Percentiles rank a stretch among this genome's conserved stretches.
Evolutionary conservation across 2,329 filamentous ascomycete genomes (phyloP).

Genomic region (Dactylellina haptotyla): DNA sequence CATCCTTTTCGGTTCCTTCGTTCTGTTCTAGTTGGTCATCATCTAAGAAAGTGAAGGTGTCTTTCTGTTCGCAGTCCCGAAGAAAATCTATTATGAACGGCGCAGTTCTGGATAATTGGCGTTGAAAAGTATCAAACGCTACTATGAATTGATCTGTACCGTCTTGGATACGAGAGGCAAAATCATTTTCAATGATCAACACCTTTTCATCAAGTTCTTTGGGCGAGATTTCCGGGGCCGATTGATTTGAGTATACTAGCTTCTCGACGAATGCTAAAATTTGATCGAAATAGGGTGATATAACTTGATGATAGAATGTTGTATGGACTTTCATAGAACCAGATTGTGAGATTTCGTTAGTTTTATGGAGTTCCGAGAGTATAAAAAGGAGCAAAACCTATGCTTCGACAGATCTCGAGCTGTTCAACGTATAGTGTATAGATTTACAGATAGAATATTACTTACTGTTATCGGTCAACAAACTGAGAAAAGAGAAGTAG

Average conservation of each 20-base stretch:
- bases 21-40: not conserved
- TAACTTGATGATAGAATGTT: too few species aligned
- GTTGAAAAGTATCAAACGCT: not conserved
- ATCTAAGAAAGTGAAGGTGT: not conserved
- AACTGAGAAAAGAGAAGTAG: slow-evolving; percentile 5
- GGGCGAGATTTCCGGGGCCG: too few species aligned
- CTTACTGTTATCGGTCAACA: not conserved
- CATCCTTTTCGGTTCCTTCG: too few species aligned
- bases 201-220: not conserved
- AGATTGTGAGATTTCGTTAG: too few species aligned
- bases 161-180: not conserved
- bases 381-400: too few species aligned
- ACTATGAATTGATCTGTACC: not conserved
- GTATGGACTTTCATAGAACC: too few species aligned
- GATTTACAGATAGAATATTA: not conserved
- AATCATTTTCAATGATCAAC: not conserved
- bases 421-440: not conserved
- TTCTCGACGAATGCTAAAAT: too few species aligned
- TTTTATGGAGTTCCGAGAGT: too few species aligned
- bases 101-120: not conserved
- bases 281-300: too few species aligned
- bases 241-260: too few species aligned
- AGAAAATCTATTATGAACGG: not conserved
- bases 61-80: not conserved
- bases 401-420: too few species aligned